Evolutionary conservation across 2,329 filamentous ascomycete genomes (phyloP), one percentile per base, ranked within the genome.

Genomic region (Salinomyces thailandicus): DNA sequence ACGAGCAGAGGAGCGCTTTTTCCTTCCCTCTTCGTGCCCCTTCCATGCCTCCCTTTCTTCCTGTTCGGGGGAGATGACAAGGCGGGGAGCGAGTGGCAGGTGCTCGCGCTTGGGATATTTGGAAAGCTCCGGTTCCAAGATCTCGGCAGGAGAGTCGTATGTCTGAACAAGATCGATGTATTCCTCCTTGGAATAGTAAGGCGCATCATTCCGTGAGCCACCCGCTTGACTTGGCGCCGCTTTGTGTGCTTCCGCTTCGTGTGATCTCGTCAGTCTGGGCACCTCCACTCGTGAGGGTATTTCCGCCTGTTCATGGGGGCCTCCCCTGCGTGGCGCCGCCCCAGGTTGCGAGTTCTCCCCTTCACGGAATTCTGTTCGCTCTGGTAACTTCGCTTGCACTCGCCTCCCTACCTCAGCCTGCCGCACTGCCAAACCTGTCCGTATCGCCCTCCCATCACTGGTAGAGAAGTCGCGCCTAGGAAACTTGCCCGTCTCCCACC

Each of bases 161-260:
- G 63, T 67, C 42, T 71, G 63, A 11, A 71, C 61, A 39, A 72
- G 51, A n/a, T 61, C 59, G 43, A 60, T 57, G 42, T 68, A 60
- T 36, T 71, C 66, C 12, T 63, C 61, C 41, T 38, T 62, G n/a
- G n/a, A n/a, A n/a, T n/a, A n/a, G n/a, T n/a, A n/a, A n/a, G n/a
- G n/a, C n/a, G n/a, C n/a, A n/a, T n/a, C n/a, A n/a, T n/a, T n/a
- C n/a, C n/a, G n/a, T n/a, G n/a, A n/a, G n/a, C n/a, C n/a, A n/a
- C n/a, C n/a, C n/a, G n/a, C n/a, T n/a, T n/a, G n/a, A n/a, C n/a
- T n/a, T n/a, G n/a, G n/a, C n/a, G n/a, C n/a, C n/a, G n/a, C n/a
- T n/a, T n/a, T n/a, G n/a, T n/a, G n/a, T n/a, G n/a, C n/a, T n/a
- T n/a, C n/a, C n/a, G n/a, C n/a, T n/a, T n/a, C n/a, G n/a, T n/a